Conservation (phyloP, 345 rosid genomes). For the Murraya koenigii region DNA sequence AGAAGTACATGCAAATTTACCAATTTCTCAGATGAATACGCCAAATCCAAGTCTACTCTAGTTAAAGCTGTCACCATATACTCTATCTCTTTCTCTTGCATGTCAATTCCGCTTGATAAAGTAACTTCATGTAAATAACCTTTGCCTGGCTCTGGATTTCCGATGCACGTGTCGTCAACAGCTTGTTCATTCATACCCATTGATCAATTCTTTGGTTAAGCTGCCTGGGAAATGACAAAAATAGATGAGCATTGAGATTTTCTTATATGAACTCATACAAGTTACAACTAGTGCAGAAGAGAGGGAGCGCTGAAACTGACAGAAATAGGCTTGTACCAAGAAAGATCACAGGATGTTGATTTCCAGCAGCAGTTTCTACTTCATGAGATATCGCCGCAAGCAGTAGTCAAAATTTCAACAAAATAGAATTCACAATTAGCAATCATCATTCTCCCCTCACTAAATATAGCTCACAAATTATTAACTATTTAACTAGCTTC, state of each 20-base stretch:
- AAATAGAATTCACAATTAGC: neutral
- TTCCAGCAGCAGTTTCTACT: neutral
- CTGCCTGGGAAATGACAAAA: slow-evolving; percentile 8
- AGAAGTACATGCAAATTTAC: slow-evolving; percentile 63
- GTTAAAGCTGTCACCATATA: slow-evolving; percentile 40
- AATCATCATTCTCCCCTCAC: neutral
- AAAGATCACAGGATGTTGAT: neutral
- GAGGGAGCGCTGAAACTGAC: neutral
- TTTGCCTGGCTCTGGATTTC: slow-evolving; percentile 9
- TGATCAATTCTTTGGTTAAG: slow-evolving; percentile 16
- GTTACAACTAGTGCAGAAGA: neutral
- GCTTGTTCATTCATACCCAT: slow-evolving; percentile 19
- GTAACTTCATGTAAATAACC: slow-evolving; percentile 21
- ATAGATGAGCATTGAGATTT: neutral
- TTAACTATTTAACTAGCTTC: too few species aligned
- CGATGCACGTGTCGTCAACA: neutral
- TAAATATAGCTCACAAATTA: neutral
- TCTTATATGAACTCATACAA: neutral
- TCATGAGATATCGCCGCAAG: neutral
- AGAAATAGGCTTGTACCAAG: neutral
- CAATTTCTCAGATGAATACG: slow-evolving; percentile 56
- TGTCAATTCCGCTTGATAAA: slow-evolving; percentile 27
- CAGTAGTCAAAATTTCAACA: neutral
- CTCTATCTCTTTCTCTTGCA: slow-evolving; percentile 41
- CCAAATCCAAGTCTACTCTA: slow-evolving; percentile 50